Evolutionary conservation across 441 rosid genomes (phyloP).

Genomic region (Bruguiera hainesii): DNA sequence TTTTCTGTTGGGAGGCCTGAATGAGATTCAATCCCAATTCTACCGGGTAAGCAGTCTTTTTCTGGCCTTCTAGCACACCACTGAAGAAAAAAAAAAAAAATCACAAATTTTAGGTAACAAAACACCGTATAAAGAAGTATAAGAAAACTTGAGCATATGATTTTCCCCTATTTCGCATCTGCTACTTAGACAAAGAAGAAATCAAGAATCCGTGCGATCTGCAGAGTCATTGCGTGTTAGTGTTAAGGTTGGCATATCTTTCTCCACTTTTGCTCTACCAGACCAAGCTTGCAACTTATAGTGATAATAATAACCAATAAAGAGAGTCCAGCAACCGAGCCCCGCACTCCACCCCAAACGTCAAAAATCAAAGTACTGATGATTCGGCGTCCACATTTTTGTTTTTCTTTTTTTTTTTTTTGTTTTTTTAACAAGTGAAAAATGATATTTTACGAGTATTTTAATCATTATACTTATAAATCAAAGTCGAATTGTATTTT

Average conservation of each 20-base stretch:
- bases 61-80: constrained; percentile 16
- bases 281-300: constrained; percentile 5
- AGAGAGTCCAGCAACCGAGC: neutral
- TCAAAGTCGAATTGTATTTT: too few species aligned
- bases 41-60: constrained; percentile 24
- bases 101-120: constrained; percentile 12
- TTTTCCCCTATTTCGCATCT: neutral
- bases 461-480: too few species aligned
- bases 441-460: too few species aligned
- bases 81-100: neutral
- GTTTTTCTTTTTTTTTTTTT: too few species aligned
- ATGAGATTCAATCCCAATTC: neutral
- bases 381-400: too few species aligned
- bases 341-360: too few species aligned
- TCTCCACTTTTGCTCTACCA: neutral
- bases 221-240: neutral
- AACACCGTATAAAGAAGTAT: neutral
- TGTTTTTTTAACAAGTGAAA: too few species aligned
- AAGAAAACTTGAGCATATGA: neutral
- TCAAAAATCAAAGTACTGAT: too few species aligned
- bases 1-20: too few species aligned
- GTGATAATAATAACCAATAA: neutral
- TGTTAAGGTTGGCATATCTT: neutral
- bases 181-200: neutral
- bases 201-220: neutral